Evolutionary conservation across 73 alveolate genomes (phyloP), one percentile per base, ranked within the genome.

Genomic region (Paramecium bursaria): DNA sequence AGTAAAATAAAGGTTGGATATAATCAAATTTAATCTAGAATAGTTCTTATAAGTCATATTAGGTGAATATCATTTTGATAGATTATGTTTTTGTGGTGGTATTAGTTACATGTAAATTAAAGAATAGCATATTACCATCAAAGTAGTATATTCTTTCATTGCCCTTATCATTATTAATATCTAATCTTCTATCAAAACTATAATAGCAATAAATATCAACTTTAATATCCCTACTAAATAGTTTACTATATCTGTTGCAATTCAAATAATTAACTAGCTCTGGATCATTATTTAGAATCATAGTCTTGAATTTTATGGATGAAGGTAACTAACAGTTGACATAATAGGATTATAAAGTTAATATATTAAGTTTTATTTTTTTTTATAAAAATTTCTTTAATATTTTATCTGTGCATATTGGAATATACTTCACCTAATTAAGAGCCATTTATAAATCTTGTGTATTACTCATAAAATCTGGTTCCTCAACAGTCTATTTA

Each of bases 391-490:
- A 5, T 67, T 13, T 39, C 60, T 42, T 33, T 67, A 25, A 39
- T 15, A 39, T 31, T 31, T 17, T 39, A 21, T 67, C 55, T 67
- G 21, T 31, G n/a, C n/a, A 61, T 9, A 61, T 33, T 0, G 55
- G 57, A 61, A 61, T 35, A 13, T 61, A 33, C 10, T 61, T 30
- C 19, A 61, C 42, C 3, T 29, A 23, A 61, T 61, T 61, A n/a
- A 61, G 15, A 1, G 82, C 82, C 22, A 19, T 25, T 14, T 39
- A 21, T n/a, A 67, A 19, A 19, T 67, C 61, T 19, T 67, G 44
- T 39, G 33, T 67, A 67, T 67, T 67, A 19, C 42, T 26, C 82
- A 67, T 67, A 44, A 67, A 67, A 67, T 67, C 82, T 35, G 82
- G 82, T 67, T 67, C 82, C 27, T 67, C 82, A n/a, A 67, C 21